Conservation (phyloP, 2,329 filamentous ascomycete genomes). For the Aspergillus felis region DNA sequence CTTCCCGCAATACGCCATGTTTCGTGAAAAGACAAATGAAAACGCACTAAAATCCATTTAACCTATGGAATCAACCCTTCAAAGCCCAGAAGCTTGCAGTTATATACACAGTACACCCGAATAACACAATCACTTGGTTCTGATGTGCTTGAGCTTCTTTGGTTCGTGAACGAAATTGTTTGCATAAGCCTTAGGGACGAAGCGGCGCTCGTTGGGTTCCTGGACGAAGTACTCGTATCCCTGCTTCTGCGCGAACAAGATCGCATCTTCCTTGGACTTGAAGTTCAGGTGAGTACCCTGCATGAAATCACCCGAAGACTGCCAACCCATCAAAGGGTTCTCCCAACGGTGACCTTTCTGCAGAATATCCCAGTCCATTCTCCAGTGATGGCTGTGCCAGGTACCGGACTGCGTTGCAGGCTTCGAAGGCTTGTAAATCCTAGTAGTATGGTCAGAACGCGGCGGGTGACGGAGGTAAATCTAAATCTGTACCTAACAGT, state of each 20-base stretch:
- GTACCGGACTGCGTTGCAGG: constrained; percentile 93
- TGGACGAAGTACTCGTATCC: constrained; percentile 99
- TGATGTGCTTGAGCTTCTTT: constrained; percentile 81
- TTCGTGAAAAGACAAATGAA: background rate
- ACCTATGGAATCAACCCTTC: constrained; percentile 9
- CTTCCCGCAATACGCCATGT: background rate
- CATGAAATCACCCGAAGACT: constrained; percentile 91
- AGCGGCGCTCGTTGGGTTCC: constrained; percentile 84
- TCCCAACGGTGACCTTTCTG: constrained; percentile 95
- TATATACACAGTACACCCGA: constrained; percentile 37
- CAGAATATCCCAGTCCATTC: constrained; percentile 97
- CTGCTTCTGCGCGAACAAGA: constrained; percentile 95
- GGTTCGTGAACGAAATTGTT: constrained; percentile 89
- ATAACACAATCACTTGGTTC: constrained; percentile 63
- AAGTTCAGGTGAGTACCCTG: constrained; percentile 90
- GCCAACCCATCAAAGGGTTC: constrained; percentile 98
- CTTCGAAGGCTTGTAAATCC: constrained; percentile 88
- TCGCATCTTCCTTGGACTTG: constrained; percentile 89
- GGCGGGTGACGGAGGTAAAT: background rate
- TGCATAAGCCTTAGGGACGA: constrained; percentile 89
- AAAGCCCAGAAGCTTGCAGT: constrained; percentile 20
- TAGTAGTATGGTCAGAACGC: constrained; percentile 38
- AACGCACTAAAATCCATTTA: constrained; percentile 1
- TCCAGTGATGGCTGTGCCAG: constrained; percentile 82
- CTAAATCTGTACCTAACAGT: constrained; percentile 71